These are phyloP conservation scores for Gossypium herbaceum DNA, from an alignment of 345 rosid species.

Conservation along the genomic window DNA sequence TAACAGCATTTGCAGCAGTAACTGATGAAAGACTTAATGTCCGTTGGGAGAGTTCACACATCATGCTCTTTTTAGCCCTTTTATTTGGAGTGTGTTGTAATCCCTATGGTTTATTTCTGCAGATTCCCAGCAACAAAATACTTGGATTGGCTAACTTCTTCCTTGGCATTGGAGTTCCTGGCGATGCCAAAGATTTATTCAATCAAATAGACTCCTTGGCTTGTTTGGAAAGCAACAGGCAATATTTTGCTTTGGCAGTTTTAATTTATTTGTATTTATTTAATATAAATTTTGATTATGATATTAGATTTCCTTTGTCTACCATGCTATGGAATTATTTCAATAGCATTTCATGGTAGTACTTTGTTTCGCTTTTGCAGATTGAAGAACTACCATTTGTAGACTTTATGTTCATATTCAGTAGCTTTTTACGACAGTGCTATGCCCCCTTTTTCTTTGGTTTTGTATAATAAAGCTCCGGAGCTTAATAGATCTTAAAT, in stretches of 20 bases:
- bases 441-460: background rate
- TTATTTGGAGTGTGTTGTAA: conserved; percentile 14
- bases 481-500: background rate
- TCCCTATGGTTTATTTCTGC: conserved; percentile 33
- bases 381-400: background rate
- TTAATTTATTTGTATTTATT: background rate
- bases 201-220: conserved; percentile 82
- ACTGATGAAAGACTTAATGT: conserved; percentile 55
- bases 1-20: conserved; percentile 63
- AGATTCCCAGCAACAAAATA: conserved; percentile 75
- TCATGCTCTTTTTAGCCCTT: conserved; percentile 5
- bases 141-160: conserved; percentile 86
- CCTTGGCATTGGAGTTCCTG: conserved; percentile 83
- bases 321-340: background rate
- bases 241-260: conserved; percentile 26
- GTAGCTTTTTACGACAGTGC: background rate
- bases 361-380: background rate
- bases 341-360: background rate
- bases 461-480: background rate
- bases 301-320: background rate
- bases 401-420: background rate
- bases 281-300: background rate
- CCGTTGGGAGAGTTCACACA: conserved; percentile 22
- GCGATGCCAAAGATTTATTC: conserved; percentile 81
- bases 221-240: conserved; percentile 75